Conservation (phyloP, 768 basidiomycete species). For the Trametes sanguinea region DNA sequence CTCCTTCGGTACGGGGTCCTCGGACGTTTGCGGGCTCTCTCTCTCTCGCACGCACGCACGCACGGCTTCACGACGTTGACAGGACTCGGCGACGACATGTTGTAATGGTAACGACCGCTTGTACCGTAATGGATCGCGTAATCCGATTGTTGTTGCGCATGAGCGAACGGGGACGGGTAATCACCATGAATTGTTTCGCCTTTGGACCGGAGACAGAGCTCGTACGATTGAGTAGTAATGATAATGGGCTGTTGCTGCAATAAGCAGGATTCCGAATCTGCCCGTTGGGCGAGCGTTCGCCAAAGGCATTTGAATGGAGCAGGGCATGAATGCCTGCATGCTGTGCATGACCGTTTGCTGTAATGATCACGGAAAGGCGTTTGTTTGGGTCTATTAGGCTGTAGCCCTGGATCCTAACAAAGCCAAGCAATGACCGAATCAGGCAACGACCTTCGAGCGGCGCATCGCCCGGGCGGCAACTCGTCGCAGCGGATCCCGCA, state of each 20-base stretch:
- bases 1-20: too few species aligned
- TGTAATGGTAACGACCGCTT: slow-evolving; percentile 24
- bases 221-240: too few species aligned
- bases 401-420: slow-evolving; percentile 24
- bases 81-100: slow-evolving; percentile 13
- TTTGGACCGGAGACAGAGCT: too few species aligned
- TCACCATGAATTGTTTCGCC: too few species aligned
- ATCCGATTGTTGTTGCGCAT: slow-evolving; percentile 11
- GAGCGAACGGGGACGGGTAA: too few species aligned
- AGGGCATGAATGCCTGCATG: too few species aligned
- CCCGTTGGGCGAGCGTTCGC: too few species aligned
- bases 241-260: too few species aligned
- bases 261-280: too few species aligned
- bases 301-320: too few species aligned
- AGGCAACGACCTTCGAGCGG: not conserved
- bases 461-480: not conserved
- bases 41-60: not conserved
- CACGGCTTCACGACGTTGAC: slow-evolving; percentile 2
- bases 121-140: slow-evolving; percentile 21
- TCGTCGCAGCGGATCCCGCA: slow-evolving; percentile 1
- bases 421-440: slow-evolving; percentile 15
- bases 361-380: not conserved
- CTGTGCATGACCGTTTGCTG: too few species aligned
- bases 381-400: slow-evolving; percentile 26
- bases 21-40: not conserved